Percentiles rank a stretch among this genome's conserved stretches.
Conservation (phyloP, 768 basidiomycete genomes). For the Leccinum variicolor region DNA sequence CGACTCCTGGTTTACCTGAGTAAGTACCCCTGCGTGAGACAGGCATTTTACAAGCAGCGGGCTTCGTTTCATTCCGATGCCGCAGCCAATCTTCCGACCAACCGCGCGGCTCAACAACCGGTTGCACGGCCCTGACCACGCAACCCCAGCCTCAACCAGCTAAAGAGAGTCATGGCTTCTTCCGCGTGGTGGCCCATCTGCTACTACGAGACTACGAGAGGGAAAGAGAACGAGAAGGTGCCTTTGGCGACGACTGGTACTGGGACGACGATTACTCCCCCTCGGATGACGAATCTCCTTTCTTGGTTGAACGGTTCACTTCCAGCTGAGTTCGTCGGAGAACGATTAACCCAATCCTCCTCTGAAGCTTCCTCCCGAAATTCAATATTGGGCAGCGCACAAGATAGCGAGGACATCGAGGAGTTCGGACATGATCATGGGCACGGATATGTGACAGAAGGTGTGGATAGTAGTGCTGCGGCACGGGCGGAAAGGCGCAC, state of each 20-base stretch:
- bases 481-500: constrained; percentile 34
- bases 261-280: constrained; percentile 5
- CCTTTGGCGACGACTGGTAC: constrained; percentile 12
- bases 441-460: constrained; percentile 8
- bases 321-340: no score
- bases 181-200: constrained; percentile 44
- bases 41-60: constrained; percentile 90
- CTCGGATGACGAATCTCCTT: constrained; percentile 85
- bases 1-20: constrained; percentile 94
- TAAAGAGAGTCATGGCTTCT: constrained; percentile 40
- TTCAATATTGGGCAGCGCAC: constrained; percentile 70
- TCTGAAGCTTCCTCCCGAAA: no score
- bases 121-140: no score
- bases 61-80: constrained; percentile 80
- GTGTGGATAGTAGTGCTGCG: constrained; percentile 6
- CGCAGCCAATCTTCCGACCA: constrained; percentile 41
- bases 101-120: constrained; percentile 26
- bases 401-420: constrained; percentile 46
- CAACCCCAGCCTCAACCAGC: constrained; percentile 15
- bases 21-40: constrained; percentile 96
- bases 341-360: no score
- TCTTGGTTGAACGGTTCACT: constrained; percentile 96
- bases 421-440: constrained; percentile 28
- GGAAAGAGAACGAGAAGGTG: constrained; percentile 46
- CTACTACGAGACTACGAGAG: constrained; percentile 40